These are phyloP conservation scores for Medicago lupulina DNA, from an alignment of 306 rosid genomes.

Conservation along the genomic window DNA sequence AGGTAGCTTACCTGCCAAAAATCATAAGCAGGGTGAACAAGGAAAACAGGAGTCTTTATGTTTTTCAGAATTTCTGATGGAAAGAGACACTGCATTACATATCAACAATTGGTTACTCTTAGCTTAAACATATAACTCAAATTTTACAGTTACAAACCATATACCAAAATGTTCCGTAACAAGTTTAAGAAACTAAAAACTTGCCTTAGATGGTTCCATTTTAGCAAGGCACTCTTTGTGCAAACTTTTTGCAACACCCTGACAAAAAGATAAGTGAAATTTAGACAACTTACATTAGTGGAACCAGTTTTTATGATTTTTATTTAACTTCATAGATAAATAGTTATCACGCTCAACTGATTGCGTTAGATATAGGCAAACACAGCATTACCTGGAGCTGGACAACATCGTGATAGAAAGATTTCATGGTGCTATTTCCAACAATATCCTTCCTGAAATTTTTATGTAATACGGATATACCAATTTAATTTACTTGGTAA, in stretches of 20 bases:
- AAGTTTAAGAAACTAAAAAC: constrained; percentile 41
- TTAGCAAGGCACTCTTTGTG: constrained; percentile 69
- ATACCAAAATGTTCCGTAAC: constrained; percentile 35
- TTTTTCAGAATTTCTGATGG: constrained; percentile 71
- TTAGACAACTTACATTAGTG: not conserved
- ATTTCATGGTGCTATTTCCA: constrained; percentile 71
- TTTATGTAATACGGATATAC: constrained; percentile 24
- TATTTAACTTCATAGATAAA: constrained; percentile 16
- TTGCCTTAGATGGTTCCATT: constrained; percentile 74
- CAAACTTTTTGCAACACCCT: constrained; percentile 78
- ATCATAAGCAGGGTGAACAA: constrained; percentile 93
- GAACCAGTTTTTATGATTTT: not conserved
- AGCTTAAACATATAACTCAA: constrained; percentile 33
- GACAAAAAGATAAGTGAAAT: constrained; percentile 40
- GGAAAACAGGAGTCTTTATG: constrained; percentile 74
- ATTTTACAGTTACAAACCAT: constrained; percentile 19
- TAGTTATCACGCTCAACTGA: not conserved
- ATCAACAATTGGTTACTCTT: constrained; percentile 33
- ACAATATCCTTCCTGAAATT: constrained; percentile 82
- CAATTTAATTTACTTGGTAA: constrained; percentile 20
- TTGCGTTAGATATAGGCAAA: constrained; percentile 12
- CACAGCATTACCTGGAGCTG: constrained; percentile 78
- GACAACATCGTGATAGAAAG: constrained; percentile 77
- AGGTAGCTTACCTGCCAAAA: constrained; percentile 84
- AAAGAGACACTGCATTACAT: constrained; percentile 80